Percentiles rank a stretch among this genome's conserved stretches.
phyloP scores from a whole-genome alignment of 176 grass and related monocot species.

The Tillandsia fasciculata region DNA sequence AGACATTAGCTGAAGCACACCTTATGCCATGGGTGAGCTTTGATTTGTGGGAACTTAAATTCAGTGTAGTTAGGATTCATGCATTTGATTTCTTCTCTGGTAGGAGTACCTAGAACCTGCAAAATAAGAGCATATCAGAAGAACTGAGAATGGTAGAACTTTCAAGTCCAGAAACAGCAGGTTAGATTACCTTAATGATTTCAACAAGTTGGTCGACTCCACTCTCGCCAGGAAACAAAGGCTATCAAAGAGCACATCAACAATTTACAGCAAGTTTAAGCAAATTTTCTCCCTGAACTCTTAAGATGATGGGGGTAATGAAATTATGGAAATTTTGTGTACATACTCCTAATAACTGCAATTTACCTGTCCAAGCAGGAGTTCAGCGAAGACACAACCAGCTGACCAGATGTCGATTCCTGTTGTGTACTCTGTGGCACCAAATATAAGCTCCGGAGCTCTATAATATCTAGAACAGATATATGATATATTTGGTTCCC shows the following conservation, averaged over 20 bases:
- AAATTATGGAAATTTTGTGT: too few relatives aligned
- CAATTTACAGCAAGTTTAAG: background rate
- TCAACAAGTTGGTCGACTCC: slow-evolving; percentile 81
- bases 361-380: slow-evolving; percentile 65
- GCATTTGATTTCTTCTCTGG: slow-evolving; percentile 85
- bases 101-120: slow-evolving; percentile 78
- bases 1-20: slow-evolving; percentile 20
- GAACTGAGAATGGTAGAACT: slow-evolving; percentile 12
- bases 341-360: background rate
- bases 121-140: slow-evolving; percentile 6
- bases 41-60: slow-evolving; percentile 82
- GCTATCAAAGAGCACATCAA: slow-evolving; percentile 40
- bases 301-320: background rate
- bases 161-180: background rate
- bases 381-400: slow-evolving; percentile 85
- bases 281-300: background rate
- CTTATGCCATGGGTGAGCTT: slow-evolving; percentile 88
- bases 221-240: slow-evolving; percentile 79
- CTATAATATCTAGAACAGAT: slow-evolving; percentile 91
- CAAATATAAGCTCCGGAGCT: slow-evolving; percentile 93
- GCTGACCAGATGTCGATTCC: slow-evolving; percentile 91
- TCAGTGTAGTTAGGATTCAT: slow-evolving; percentile 86
- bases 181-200: slow-evolving; percentile 65
- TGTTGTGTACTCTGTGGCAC: slow-evolving; percentile 74
- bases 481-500: slow-evolving; percentile 90